These are phyloP conservation scores for Leccinum subtestaceum DNA, from an alignment of 768 basidiomycete genomes.

Conservation along the genomic window DNA sequence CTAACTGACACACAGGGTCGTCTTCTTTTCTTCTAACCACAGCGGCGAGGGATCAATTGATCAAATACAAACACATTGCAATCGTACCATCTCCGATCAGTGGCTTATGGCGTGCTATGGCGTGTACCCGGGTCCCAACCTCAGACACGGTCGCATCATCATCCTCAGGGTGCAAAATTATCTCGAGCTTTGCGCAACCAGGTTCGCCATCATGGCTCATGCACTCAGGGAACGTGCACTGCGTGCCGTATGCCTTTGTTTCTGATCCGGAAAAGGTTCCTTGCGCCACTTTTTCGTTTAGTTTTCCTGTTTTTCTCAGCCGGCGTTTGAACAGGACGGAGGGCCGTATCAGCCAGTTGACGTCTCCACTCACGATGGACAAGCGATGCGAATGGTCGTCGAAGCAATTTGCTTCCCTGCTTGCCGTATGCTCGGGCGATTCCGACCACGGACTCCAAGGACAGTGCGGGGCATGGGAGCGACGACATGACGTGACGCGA, in stretches of 20 bases:
- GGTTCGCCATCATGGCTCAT: not conserved
- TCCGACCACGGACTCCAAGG: too few species aligned
- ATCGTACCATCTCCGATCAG: conserved; percentile 60
- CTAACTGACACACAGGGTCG: conserved; percentile 68
- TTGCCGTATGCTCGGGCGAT: too few species aligned
- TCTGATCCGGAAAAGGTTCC: not conserved
- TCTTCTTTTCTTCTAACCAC: conserved; percentile 69
- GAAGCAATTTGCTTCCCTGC: too few species aligned
- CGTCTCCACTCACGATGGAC: too few species aligned
- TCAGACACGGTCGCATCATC: not conserved
- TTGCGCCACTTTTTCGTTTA: not conserved
- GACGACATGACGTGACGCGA: too few species aligned
- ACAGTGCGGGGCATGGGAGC: too few species aligned
- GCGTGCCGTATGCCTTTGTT: not conserved
- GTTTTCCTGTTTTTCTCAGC: not conserved
- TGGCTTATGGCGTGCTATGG: conserved; percentile 51
- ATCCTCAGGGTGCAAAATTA: not conserved
- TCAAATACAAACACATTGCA: conserved; percentile 70
- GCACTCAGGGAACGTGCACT: not conserved
- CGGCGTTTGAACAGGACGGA: not conserved
- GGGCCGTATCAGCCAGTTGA: too few species aligned
- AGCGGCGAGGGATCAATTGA: conserved; percentile 57
- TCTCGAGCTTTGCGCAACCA: not conserved
- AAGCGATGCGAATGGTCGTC: too few species aligned
- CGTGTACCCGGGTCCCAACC: not conserved